Conservation (phyloP, 495 filamentous ascomycete species). For the Lepidopterella palustris region DNA sequence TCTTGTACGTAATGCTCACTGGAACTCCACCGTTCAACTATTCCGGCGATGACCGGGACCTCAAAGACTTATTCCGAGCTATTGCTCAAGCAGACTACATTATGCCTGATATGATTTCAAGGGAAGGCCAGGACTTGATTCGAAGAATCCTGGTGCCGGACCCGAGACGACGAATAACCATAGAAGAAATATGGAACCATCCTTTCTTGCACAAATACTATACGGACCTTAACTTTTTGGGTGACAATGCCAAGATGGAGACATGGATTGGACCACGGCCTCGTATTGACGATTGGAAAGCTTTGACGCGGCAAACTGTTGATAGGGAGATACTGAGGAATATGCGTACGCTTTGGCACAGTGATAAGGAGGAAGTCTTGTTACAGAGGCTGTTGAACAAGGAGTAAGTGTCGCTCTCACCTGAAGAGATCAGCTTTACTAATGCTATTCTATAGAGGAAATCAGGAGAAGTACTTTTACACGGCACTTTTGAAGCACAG, state of each 20-base stretch:
- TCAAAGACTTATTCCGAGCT: conserved; percentile 52
- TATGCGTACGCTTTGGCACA: conserved; percentile 82
- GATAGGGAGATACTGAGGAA: conserved; percentile 76
- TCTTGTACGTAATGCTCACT: conserved; percentile 75
- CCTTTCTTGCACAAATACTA: conserved; percentile 77
- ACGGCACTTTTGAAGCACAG: conserved; percentile 71
- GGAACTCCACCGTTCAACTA: conserved; percentile 69
- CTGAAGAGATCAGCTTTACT: neutral
- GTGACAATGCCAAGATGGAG: conserved; percentile 39
- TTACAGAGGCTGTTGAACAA: conserved; percentile 56
- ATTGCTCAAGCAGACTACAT: conserved; percentile 65
- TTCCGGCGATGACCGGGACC: conserved; percentile 50
- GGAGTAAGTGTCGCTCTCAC: conserved; percentile 51
- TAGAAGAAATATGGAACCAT: conserved; percentile 76
- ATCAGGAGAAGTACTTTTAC: conserved; percentile 90
- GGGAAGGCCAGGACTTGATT: conserved; percentile 74
- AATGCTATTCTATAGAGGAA: conserved; percentile 48
- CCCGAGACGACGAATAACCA: conserved; percentile 67
- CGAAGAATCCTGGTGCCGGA: conserved; percentile 63
- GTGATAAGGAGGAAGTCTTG: conserved; percentile 64
- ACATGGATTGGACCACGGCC: conserved; percentile 51
- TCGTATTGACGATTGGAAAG: conserved; percentile 46
- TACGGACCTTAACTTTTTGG: conserved; percentile 29
- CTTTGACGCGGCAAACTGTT: conserved; percentile 52
- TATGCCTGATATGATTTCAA: conserved; percentile 61